Conservation (phyloP, 2,329 filamentous ascomycete genomes). For the Chaetomium sp. region DNA sequence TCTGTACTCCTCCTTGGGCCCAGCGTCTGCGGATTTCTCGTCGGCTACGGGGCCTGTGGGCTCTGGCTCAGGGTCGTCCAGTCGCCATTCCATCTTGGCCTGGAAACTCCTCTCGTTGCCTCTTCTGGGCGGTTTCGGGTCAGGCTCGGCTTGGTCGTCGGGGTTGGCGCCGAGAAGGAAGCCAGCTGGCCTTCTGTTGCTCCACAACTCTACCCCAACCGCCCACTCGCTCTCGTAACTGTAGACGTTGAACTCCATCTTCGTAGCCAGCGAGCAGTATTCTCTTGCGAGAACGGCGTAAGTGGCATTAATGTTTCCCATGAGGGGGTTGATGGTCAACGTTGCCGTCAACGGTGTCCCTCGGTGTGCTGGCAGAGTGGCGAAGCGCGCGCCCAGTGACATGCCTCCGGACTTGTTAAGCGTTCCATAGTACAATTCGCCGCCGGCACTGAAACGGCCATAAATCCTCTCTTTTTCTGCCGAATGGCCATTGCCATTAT, state of each 20-base stretch:
- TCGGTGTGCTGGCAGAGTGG: conserved; percentile 76
- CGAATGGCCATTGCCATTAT: conserved; percentile 31
- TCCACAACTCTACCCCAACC: conserved; percentile 91
- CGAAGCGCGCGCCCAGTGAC: conserved; percentile 85
- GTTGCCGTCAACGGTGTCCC: conserved; percentile 94
- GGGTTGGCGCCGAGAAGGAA: conserved; percentile 42
- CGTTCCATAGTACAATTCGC: conserved; percentile 92
- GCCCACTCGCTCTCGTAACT: conserved; percentile 96
- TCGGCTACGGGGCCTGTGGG: conserved; percentile 10
- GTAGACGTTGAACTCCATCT: conserved; percentile 97
- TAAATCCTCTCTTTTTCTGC: conserved; percentile 62
- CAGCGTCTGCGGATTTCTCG: conserved; percentile 18
- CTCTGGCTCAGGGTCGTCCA: conserved; percentile 43
- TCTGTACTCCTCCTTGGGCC: conserved; percentile 62
- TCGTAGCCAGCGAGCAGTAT: conserved; percentile 81
- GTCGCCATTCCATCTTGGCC: conserved; percentile 53
- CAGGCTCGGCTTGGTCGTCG: conserved; percentile 30
- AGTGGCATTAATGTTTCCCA: conserved; percentile 87
- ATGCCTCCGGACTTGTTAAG: conserved; percentile 92
- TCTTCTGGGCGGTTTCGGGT: conserved; percentile 29
- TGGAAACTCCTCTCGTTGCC: conserved; percentile 48
- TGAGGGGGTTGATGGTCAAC: conserved; percentile 87
- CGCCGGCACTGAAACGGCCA: conserved; percentile 86
- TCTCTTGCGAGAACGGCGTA: conserved; percentile 88
- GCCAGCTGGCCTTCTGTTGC: conserved; percentile 55